phyloP scores from a whole-genome alignment of 2,329 filamentous ascomycete genomes.

The Teratosphaeria destructans region DNA sequence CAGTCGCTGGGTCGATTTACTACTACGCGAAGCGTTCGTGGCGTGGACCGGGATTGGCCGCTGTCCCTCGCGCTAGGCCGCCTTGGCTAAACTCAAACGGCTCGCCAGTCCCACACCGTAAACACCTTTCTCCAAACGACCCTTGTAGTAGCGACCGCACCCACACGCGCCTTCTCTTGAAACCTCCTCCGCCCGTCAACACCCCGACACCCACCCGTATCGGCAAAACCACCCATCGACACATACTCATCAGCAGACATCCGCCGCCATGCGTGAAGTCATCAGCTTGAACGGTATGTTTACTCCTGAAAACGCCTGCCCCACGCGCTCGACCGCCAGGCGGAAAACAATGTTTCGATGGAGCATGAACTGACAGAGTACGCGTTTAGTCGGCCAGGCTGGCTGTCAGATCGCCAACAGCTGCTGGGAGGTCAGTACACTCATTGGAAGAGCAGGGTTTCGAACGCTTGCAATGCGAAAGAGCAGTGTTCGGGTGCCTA shows the following conservation, averaged over 20 bases:
- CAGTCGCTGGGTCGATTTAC: not conserved
- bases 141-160: constrained; percentile 1
- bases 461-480: constrained; percentile 2
- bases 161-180: constrained; percentile 1
- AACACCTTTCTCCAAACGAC: constrained; percentile 7
- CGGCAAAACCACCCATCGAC: not conserved
- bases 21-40: not conserved
- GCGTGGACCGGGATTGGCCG: not conserved
- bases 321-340: constrained; percentile 33
- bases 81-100: not conserved
- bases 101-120: constrained; percentile 5
- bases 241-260: not conserved
- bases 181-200: not conserved
- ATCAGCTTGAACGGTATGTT: constrained; percentile 91
- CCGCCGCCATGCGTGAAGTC: constrained; percentile 87
- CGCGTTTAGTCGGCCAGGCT: constrained; percentile 85
- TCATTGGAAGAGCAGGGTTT: constrained; percentile 8
- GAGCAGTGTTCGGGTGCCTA: constrained; percentile 22
- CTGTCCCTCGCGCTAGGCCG: not conserved
- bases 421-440: constrained; percentile 91
- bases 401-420: constrained; percentile 99
- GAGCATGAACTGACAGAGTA: constrained; percentile 40
- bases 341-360: constrained; percentile 7
- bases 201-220: not conserved
- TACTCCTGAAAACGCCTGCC: constrained; percentile 12